Conservation (phyloP, 2,329 filamentous ascomycete genomes). For the Akanthomyces muscarius region DNA sequence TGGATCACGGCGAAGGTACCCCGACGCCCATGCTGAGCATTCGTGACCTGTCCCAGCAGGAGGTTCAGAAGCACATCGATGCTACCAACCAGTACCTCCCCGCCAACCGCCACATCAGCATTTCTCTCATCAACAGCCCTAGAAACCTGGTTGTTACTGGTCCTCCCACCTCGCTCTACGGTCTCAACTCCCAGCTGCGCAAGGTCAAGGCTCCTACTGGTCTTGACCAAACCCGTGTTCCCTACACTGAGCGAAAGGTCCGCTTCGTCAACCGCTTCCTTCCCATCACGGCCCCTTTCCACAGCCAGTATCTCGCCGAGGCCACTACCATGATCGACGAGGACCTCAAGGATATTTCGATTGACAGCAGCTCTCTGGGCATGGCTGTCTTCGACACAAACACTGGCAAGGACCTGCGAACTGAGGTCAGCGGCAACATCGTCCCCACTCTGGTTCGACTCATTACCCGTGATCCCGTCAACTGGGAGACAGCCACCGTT, state of each 20-base stretch:
- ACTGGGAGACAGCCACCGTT: conserved; percentile 93
- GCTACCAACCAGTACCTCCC: conserved; percentile 96
- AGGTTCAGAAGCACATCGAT: conserved; percentile 95
- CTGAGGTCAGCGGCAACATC: conserved; percentile 68
- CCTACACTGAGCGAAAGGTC: conserved; percentile 91
- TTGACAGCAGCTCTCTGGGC: conserved; percentile 67
- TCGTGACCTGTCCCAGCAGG: conserved; percentile 79
- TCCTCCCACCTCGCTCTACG: conserved; percentile 91
- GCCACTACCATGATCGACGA: conserved; percentile 80
- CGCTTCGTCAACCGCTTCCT: conserved; percentile 96
- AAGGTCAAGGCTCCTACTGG: conserved; percentile 99
- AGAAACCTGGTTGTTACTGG: conserved; percentile 96
- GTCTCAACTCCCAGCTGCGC: conserved; percentile 88
- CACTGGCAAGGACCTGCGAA: conserved; percentile 78
- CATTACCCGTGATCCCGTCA: conserved; percentile 89
- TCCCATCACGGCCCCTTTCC: conserved; percentile 96
- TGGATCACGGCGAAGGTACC: conserved; percentile 89
- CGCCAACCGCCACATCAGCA: conserved; percentile 84
- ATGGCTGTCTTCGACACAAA: conserved; percentile 90
- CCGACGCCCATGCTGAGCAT: conserved; percentile 98
- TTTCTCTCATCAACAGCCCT: conserved; percentile 94
- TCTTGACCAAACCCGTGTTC: conserved; percentile 89
- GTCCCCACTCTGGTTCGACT: conserved; percentile 83
- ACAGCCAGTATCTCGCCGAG: conserved; percentile 86
- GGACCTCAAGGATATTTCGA: conserved; percentile 78